Evolutionary conservation across 106 monocot species (phyloP).

Genomic region (Acorus calamus): DNA sequence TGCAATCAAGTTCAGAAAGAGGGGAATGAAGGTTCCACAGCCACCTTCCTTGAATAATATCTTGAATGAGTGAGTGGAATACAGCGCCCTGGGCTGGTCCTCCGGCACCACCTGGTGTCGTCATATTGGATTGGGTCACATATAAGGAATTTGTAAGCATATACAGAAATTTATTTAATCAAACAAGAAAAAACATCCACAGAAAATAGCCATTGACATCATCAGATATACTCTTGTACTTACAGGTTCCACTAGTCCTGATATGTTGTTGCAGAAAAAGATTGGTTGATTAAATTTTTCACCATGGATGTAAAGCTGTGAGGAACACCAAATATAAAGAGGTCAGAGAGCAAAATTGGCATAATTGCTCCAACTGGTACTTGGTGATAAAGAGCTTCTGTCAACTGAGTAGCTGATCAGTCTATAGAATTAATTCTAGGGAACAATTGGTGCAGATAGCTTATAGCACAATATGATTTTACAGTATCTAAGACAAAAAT

Average conservation of each 20-base stretch:
- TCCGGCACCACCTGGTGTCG: slow-evolving; percentile 69
- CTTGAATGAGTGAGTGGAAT: slow-evolving; percentile 92
- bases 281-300: slow-evolving; percentile 99
- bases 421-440: too few relatives aligned
- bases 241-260: slow-evolving; percentile 89
- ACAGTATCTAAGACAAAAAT: too few relatives aligned
- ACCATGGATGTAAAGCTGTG: slow-evolving; percentile 71
- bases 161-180: not conserved
- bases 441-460: too few relatives aligned
- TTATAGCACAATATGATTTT: too few relatives aligned
- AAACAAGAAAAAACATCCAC: not conserved
- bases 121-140: too few relatives aligned
- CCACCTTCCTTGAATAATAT: slow-evolving; percentile 97
- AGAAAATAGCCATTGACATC: not conserved
- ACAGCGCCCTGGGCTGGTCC: slow-evolving; percentile 65
- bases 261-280: slow-evolving; percentile 91
- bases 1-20: slow-evolving; percentile 74
- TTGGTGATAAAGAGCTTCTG: too few relatives aligned
- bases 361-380: not conserved
- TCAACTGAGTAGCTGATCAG: too few relatives aligned
- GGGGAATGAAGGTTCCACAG: slow-evolving; percentile 87
- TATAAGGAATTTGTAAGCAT: too few relatives aligned
- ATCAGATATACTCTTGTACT: slow-evolving; percentile 8
- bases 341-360: not conserved
- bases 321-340: not conserved